Conservation (phyloP, 148 eudicot genomes). For the Hydrangea macrophylla region DNA sequence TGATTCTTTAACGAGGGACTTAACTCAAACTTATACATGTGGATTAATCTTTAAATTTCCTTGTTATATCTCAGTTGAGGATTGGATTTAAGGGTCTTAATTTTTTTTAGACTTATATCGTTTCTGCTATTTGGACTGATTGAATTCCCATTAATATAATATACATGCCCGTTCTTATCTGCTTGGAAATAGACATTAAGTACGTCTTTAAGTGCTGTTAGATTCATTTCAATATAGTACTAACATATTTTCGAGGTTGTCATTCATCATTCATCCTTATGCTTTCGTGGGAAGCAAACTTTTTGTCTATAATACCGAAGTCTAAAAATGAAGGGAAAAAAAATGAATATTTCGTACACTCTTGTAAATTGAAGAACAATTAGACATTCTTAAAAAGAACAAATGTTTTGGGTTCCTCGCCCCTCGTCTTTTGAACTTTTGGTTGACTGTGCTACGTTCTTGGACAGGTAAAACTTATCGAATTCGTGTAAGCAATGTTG, state of each 20-base stretch:
- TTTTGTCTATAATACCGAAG: no score
- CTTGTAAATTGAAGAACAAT: no score
- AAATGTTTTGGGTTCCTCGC: not conserved
- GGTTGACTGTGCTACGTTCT: constrained; percentile 9
- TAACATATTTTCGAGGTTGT: not conserved
- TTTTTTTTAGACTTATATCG: not conserved
- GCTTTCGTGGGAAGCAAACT: not conserved
- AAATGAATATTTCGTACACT: no score
- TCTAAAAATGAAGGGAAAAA: no score
- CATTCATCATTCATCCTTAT: not conserved
- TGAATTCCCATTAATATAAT: no score
- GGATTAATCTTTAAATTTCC: not conserved
- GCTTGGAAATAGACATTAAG: no score
- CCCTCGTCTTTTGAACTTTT: not conserved
- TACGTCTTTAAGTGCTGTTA: no score
- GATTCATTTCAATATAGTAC: no score
- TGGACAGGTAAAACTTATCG: constrained; percentile 77
- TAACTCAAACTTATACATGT: not conserved
- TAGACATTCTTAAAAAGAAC: not conserved
- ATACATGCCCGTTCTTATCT: no score
- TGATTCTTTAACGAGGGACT: not conserved
- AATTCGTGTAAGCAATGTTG: constrained; percentile 78
- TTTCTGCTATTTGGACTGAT: not conserved
- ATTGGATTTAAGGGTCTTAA: not conserved
- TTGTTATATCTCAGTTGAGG: not conserved